phyloP scores from a whole-genome alignment of 2,329 filamentous ascomycete genomes.

The Pseudocercospora ulei region DNA sequence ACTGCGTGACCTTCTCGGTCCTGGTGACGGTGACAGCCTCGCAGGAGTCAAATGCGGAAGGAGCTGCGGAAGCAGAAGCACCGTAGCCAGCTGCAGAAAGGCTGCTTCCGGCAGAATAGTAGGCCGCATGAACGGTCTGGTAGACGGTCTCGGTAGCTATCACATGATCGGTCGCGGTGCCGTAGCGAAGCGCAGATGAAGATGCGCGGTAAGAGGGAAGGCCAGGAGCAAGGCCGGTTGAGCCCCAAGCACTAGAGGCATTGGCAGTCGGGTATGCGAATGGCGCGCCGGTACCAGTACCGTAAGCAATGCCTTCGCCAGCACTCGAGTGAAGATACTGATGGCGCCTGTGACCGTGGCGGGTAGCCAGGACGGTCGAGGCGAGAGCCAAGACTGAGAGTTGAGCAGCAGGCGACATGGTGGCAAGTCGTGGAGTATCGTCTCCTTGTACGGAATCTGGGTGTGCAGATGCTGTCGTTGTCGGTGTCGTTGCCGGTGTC shows the following conservation, averaged over 20 bases:
- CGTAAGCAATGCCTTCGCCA: conserved; percentile 27
- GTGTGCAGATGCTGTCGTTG: conserved; percentile 4
- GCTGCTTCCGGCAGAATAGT: conserved; percentile 8
- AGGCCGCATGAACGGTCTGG: conserved; percentile 17
- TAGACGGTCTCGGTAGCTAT: conserved; percentile 19
- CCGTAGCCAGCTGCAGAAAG: conserved; percentile 12
- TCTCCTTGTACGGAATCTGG: conserved; percentile 5
- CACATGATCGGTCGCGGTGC: conserved; percentile 10
- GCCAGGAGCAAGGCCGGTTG: conserved; percentile 20
- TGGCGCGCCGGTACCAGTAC: conserved; percentile 22
- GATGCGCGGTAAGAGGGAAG: conserved; percentile 6
- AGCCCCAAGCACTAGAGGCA: conserved; percentile 25
- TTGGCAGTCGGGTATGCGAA: conserved; percentile 29
- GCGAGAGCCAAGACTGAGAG: conserved; percentile 40
- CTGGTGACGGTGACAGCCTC: conserved; percentile 37
- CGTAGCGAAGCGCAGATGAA: conserved; percentile 14
- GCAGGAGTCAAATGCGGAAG: conserved; percentile 15
- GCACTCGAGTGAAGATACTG: conserved; percentile 29
- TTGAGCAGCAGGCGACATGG: conserved; percentile 34
- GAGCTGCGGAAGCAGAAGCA: conserved; percentile 4
- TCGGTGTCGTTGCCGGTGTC: too few species aligned
- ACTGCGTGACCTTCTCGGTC: conserved; percentile 35
- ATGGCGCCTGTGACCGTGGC: conserved; percentile 22
- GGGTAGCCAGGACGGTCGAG: conserved; percentile 34
- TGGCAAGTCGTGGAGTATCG: conserved; percentile 17